phyloP scores from a whole-genome alignment of 371 early-diverging fungal genomes.

The Fennellomyces sp. region DNA sequence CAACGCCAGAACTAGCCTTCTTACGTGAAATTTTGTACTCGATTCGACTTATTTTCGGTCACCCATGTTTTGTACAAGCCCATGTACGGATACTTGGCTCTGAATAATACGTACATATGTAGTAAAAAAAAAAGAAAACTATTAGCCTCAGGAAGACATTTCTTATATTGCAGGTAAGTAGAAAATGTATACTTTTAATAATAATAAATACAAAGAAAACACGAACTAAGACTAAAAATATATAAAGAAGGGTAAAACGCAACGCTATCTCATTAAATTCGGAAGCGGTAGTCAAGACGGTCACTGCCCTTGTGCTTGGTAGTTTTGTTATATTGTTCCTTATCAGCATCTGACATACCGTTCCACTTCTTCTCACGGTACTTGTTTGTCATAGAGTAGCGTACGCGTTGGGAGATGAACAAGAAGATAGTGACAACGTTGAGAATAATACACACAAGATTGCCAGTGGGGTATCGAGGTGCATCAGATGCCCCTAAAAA shows the following conservation, averaged over 20 bases:
- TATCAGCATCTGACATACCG: constrained; percentile 27
- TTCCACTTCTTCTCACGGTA: constrained; percentile 33
- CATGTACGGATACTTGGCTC: no score
- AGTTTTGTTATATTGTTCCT: constrained; percentile 24
- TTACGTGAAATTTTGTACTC: no score
- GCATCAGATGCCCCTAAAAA: constrained; percentile 31
- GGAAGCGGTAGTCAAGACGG: constrained; percentile 41
- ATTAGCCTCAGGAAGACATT: no score
- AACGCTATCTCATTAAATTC: constrained; percentile 12
- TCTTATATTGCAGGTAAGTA: no score
- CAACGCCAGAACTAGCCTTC: no score
- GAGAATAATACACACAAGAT: constrained; percentile 39
- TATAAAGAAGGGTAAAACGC: background rate
- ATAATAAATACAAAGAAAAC: background rate
- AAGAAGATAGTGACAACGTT: constrained; percentile 7
- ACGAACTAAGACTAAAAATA: background rate
- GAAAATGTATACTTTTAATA: no score
- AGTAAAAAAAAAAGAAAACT: no score
- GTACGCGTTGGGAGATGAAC: constrained; percentile 22
- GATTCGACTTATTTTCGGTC: no score
- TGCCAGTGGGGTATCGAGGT: constrained; percentile 38
- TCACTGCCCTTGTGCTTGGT: constrained; percentile 36
- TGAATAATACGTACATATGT: no score
- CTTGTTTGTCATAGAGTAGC: constrained; percentile 34
- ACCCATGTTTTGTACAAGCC: no score